Base-by-base conservation (phyloP, 1,284 basidiomycete genomes). In the Sporisorium graminicola region DNA sequence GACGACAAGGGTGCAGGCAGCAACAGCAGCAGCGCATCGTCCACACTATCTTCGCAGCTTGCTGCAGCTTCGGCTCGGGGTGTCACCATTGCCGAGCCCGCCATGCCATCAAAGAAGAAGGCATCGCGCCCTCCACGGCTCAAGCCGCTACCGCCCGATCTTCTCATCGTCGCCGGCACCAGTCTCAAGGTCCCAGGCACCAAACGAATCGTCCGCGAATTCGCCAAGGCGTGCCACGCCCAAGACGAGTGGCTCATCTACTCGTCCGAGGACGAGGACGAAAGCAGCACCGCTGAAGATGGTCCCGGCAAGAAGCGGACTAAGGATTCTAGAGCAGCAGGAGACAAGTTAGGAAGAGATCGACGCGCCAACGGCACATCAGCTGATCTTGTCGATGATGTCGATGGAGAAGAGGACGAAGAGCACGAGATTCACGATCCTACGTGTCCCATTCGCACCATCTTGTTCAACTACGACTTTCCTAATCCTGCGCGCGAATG, bases 161-260 rank as follows among this genome's bases (percentile, higher is more conserved):
- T 97, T 87, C 88, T 98, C 46, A 91, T 98, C 80, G 92, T 98
- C 77, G 96, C 97, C 91, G 95, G 95, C 44, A 98, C 95, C 16
- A 95, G 93, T 29, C 90, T 98, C 77, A 96, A 97, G 75, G 93
- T 98, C 85, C 94, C 98, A 9, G 95, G 95, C 7, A 88, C 97
- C 58, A 95, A 94, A 87, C 92, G 92, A 78, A 90, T 98, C 42
- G 94, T 98, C 47, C 95, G 95, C 86, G 94, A 95, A 67, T 97
- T 98, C 78, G 93, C 95, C 12, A 91, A 90, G 78, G 89, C 89
- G 14, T 92, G 96, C 10, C 94, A 93, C 82, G 87, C 88, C 5
- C 81, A 79, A 12, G 79, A 84, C 47, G 65, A 72, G 33, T 75
- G 68, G 67, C 57, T 71, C 42, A 63, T 72, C 57, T 72, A 77